Percentiles rank a stretch among this genome's conserved stretches.
Evolutionary conservation across 164 flowering plant genomes (phyloP).

Genomic region (Berberis thunbergii): DNA sequence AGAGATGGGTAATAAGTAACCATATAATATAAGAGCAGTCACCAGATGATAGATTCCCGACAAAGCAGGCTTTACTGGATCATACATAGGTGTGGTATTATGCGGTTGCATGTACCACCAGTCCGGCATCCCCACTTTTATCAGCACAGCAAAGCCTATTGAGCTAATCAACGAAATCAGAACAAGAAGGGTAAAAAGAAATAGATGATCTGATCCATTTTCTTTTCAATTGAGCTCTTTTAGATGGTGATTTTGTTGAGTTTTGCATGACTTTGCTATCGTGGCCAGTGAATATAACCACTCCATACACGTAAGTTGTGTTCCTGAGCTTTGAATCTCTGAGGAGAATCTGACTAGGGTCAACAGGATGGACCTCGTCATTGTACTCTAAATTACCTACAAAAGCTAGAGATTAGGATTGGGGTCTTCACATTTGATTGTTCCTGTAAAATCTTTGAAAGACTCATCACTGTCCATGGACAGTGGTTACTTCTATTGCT

Average conservation of each 20-base stretch:
- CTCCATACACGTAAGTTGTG: slow-evolving; percentile 67
- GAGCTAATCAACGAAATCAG: slow-evolving; percentile 59
- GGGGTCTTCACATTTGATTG: slow-evolving; percentile 76
- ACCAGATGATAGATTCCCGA: slow-evolving; percentile 64
- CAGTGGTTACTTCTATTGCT: slow-evolving; percentile 50
- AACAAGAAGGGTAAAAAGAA: slow-evolving; percentile 44
- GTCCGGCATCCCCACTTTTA: slow-evolving; percentile 30
- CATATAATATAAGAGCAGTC: slow-evolving; percentile 65
- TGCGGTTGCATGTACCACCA: slow-evolving; percentile 82
- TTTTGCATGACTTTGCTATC: slow-evolving; percentile 88
- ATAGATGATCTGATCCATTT: slow-evolving; percentile 58
- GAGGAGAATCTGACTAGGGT: slow-evolving; percentile 66
- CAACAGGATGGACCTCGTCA: slow-evolving; percentile 45
- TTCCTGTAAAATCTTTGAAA: slow-evolving; percentile 47
- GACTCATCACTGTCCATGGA: slow-evolving; percentile 38
- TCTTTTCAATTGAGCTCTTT: slow-evolving; percentile 69
- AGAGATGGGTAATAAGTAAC: slow-evolving; percentile 76
- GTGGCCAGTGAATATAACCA: slow-evolving; percentile 69
- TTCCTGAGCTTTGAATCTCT: slow-evolving; percentile 77
- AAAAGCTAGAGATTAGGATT: slow-evolving; percentile 72
- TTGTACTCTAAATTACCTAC: slow-evolving; percentile 56
- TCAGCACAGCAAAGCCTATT: slow-evolving; percentile 51
- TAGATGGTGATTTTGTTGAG: slow-evolving; percentile 69
- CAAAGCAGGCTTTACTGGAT: slow-evolving; percentile 37
- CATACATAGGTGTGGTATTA: slow-evolving; percentile 36